A percentile compares a stretch with the other conserved stretches of the same genome.
Evolutionary conservation across 306 rosid species (phyloP).

Genomic region (Vachellia pachyceras): DNA sequence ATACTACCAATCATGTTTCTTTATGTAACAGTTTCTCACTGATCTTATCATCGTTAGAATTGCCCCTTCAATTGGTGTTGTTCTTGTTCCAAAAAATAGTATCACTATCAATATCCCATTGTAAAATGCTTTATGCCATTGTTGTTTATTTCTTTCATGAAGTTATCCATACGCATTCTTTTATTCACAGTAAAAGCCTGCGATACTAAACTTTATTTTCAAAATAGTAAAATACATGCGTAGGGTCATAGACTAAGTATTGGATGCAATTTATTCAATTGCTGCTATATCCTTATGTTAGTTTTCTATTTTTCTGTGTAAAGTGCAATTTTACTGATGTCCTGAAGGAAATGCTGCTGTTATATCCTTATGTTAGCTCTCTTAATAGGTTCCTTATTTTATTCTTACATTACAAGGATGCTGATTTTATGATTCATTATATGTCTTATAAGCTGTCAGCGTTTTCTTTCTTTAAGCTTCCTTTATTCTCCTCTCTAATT

Average conservation of each 20-base stretch:
- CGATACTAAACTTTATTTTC: background rate
- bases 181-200: background rate
- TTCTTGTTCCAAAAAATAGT: constrained; percentile 12
- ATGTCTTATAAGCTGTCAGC: background rate
- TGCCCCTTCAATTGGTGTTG: constrained; percentile 10
- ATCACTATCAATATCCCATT: background rate
- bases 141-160: constrained; percentile 9
- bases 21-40: background rate
- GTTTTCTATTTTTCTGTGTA: constrained; percentile 21
- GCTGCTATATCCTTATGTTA: background rate
- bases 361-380: constrained; percentile 5
- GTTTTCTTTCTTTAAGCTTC: background rate
- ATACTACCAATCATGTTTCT: constrained; percentile 8
- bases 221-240: background rate
- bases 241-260: background rate
- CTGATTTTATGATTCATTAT: background rate
- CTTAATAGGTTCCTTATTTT: constrained; percentile 3
- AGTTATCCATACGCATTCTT: constrained; percentile 14
- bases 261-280: background rate
- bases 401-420: background rate
- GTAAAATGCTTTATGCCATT: constrained; percentile 17
- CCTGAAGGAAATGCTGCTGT: constrained; percentile 13
- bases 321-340: constrained; percentile 22
- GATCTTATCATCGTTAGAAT: constrained; percentile 18
- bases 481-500: constrained; percentile 10